Conservation (phyloP, 768 basidiomycete species). For the Pisolithus orientalis region DNA sequence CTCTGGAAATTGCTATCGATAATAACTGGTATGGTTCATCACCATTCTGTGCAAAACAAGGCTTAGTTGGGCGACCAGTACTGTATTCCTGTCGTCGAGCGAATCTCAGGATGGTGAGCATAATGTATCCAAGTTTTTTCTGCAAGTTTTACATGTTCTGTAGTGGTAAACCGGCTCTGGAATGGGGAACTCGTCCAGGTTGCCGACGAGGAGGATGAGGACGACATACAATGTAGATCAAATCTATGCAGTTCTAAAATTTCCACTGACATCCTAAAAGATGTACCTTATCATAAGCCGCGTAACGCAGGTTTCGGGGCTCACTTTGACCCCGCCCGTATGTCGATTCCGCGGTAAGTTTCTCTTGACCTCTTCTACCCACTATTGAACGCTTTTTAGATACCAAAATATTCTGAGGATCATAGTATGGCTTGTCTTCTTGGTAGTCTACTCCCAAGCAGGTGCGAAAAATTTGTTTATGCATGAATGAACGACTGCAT, state of each 20-base stretch:
- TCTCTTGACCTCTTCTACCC: background rate
- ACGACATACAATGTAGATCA: conserved; percentile 71
- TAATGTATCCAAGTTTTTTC: background rate
- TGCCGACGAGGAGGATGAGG: conserved; percentile 60
- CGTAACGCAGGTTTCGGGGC: conserved; percentile 54
- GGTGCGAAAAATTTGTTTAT: conserved; percentile 37
- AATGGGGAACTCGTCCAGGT: conserved; percentile 74
- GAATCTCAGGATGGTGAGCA: conserved; percentile 75
- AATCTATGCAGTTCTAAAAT: background rate
- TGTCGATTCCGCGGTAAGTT: conserved; percentile 69
- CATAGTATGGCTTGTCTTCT: conserved; percentile 69
- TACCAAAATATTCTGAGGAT: conserved; percentile 87
- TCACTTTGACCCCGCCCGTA: conserved; percentile 68
- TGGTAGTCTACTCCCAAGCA: conserved; percentile 78
- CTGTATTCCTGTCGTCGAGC: conserved; percentile 77
- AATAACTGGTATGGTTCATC: conserved; percentile 59
- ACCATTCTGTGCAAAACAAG: background rate
- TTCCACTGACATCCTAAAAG: conserved; percentile 31
- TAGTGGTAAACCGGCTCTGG: conserved; percentile 83
- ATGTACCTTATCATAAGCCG: conserved; percentile 58
- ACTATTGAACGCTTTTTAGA: conserved; percentile 26
- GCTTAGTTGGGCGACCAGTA: conserved; percentile 32
- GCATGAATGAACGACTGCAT: background rate
- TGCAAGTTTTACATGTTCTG: conserved; percentile 3
- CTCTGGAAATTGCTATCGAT: conserved; percentile 89